Percentiles rank a stretch among this genome's conserved stretches.
phyloP scores from a whole-genome alignment of 106 monocot species.

The Amphibolis antarctica region DNA sequence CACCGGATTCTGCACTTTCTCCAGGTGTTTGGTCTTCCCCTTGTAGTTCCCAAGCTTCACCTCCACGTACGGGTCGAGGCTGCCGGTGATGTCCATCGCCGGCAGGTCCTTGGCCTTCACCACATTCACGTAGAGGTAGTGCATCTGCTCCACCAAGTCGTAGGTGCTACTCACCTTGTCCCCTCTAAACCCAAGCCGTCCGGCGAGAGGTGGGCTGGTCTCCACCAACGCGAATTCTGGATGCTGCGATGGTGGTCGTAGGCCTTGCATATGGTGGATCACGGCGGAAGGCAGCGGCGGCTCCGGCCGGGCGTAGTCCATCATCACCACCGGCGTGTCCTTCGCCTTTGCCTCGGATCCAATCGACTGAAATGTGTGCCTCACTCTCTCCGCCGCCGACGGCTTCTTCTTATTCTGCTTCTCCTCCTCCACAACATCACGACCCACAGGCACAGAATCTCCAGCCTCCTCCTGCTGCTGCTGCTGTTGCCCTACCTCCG shows the following conservation, averaged over 20 bases:
- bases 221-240: slow-evolving; percentile 55
- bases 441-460: too few relatives aligned
- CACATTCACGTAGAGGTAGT: slow-evolving; percentile 69
- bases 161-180: slow-evolving; percentile 83
- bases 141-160: slow-evolving; percentile 86
- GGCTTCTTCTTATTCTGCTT: slow-evolving; percentile 20
- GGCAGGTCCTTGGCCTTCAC: slow-evolving; percentile 83
- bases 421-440: not conserved
- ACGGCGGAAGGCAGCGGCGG: not conserved
- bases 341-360: slow-evolving; percentile 1
- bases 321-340: slow-evolving; percentile 2
- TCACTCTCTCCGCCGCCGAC: slow-evolving; percentile 6
- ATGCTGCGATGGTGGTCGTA: not conserved
- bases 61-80: slow-evolving; percentile 78
- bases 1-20: slow-evolving; percentile 55
- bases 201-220: slow-evolving; percentile 62
- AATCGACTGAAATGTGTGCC: slow-evolving; percentile 1
- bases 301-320: slow-evolving; percentile 17
- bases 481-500: not conserved
- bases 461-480: not conserved
- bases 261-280: slow-evolving; percentile 5
- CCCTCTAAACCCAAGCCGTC: slow-evolving; percentile 28
- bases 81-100: slow-evolving; percentile 48
- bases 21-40: slow-evolving; percentile 45
- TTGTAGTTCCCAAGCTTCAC: slow-evolving; percentile 83